Evolutionary conservation across 2,329 filamentous ascomycete species (phyloP).

Genomic region (Plectosphaerella plurivora): DNA sequence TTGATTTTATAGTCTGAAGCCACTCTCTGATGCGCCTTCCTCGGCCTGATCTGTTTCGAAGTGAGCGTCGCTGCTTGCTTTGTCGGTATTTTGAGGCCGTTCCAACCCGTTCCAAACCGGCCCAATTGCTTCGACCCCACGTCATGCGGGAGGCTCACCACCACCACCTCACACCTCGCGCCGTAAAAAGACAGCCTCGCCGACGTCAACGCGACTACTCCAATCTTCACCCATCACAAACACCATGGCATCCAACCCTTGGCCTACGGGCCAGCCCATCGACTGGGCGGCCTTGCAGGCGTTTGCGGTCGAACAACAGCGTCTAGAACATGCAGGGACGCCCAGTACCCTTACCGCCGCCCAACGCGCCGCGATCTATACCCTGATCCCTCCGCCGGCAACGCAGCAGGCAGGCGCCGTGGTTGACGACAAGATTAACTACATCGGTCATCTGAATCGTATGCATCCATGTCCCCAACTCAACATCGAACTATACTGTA

Average conservation of each 20-base stretch:
- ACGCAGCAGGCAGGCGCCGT: conserved; percentile 12
- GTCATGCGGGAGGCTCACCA: neutral
- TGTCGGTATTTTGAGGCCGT: neutral
- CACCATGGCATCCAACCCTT: neutral
- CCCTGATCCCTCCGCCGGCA: conserved; percentile 25
- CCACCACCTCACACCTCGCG: neutral
- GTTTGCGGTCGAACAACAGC: conserved; percentile 36
- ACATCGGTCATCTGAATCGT: conserved; percentile 32
- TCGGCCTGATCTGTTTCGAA: neutral
- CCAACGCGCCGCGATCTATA: conserved; percentile 34
- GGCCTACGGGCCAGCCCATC: conserved; percentile 14
- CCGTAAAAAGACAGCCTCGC: neutral
- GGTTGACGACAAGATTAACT: conserved; percentile 26
- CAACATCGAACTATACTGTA: too few species aligned
- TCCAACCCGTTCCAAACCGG: neutral
- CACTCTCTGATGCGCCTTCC: neutral
- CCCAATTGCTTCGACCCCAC: neutral
- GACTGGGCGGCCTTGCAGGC: conserved; percentile 29
- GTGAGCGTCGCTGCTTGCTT: neutral
- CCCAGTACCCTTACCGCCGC: conserved; percentile 30
- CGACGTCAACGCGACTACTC: neutral
- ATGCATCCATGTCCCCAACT: too few species aligned
- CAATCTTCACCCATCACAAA: conserved; percentile 1
- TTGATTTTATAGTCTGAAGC: neutral
- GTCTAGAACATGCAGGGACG: conserved; percentile 22